A percentile compares a stretch with the other conserved stretches of the same genome.
Conservation (phyloP, 495 filamentous ascomycete genomes). For the Penicillium soppii region DNA sequence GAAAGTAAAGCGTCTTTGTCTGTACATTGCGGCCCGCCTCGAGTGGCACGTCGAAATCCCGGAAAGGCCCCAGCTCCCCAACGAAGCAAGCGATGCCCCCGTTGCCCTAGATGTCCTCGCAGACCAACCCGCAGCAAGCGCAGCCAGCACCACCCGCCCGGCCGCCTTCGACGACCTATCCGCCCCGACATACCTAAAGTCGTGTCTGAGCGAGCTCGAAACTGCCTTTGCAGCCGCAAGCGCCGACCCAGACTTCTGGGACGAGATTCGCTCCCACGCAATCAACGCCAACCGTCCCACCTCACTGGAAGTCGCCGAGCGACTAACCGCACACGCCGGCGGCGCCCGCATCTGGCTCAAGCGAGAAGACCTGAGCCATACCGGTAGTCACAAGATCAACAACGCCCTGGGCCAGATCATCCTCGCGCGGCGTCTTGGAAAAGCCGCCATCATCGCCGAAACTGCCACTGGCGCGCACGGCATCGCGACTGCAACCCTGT, state of each 20-base stretch:
- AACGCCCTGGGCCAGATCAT: constrained; percentile 90
- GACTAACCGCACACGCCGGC: constrained; percentile 81
- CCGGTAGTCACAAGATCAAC: constrained; percentile 90
- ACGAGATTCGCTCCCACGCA: constrained; percentile 2
- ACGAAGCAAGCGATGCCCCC: too few species aligned
- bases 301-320: constrained; percentile 61
- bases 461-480: constrained; percentile 94
- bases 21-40: too few species aligned
- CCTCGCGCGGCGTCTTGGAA: constrained; percentile 76
- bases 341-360: constrained; percentile 96
- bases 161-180: constrained; percentile 16
- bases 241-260: constrained; percentile 12
- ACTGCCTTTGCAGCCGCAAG: neutral
- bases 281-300: constrained; percentile 8
- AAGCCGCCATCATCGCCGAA: constrained; percentile 92
- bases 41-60: too few species aligned
- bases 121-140: too few species aligned
- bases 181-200: constrained; percentile 3
- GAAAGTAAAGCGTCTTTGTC: neutral
- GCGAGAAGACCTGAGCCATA: constrained; percentile 88
- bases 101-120: too few species aligned
- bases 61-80: too few species aligned
- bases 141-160: too few species aligned
- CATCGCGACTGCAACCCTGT: constrained; percentile 90
- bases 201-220: constrained; percentile 8